Conservation (phyloP, 2,329 filamentous ascomycete species). For the Chaetothyriales sp. region DNA sequence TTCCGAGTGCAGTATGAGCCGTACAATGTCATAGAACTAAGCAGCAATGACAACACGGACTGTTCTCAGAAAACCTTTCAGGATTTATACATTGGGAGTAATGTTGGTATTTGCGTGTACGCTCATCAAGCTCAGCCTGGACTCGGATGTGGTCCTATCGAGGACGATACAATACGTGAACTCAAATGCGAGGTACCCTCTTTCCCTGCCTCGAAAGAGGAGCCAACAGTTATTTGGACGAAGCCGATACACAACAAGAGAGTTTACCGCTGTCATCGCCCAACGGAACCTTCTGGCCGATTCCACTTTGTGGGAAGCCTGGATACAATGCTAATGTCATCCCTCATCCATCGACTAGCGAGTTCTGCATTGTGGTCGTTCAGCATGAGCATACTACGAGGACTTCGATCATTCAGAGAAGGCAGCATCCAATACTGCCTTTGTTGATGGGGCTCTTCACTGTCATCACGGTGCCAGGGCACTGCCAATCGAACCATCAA, state of each 20-base stretch:
- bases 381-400: conserved; percentile 29
- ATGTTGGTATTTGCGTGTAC: background rate
- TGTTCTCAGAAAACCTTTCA: background rate
- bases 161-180: background rate
- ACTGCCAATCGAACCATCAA: conserved; percentile 29
- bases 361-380: conserved; percentile 40
- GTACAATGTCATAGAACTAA: background rate
- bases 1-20: background rate
- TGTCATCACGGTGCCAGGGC: conserved; percentile 1
- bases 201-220: too few relatives aligned
- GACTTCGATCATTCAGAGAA: conserved; percentile 21
- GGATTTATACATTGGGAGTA: background rate
- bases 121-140: background rate
- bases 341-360: conserved; percentile 36
- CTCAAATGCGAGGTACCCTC: background rate
- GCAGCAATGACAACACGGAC: background rate
- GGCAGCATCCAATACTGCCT: conserved; percentile 37
- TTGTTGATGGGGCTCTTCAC: conserved; percentile 19
- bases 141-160: background rate
- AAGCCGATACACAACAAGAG: background rate
- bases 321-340: conserved; percentile 45
- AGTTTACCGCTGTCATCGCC: conserved; percentile 30
- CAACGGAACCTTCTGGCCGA: conserved; percentile 35
- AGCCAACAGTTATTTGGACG: background rate
- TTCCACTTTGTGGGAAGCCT: conserved; percentile 31